Conservation (phyloP, 257 asterid species). For the Striga asiatica region DNA sequence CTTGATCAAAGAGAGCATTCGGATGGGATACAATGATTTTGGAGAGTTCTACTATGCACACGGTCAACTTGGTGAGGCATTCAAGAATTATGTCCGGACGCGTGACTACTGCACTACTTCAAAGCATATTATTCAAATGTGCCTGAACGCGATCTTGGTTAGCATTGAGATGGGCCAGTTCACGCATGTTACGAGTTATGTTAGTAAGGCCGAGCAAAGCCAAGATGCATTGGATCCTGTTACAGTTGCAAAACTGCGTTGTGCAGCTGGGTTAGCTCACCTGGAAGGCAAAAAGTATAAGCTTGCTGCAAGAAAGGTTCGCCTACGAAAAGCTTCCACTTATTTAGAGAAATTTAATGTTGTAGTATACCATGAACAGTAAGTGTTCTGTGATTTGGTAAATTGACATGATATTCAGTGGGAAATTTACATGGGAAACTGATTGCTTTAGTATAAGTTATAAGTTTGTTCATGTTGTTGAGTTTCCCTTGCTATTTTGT, state of each 20-base stretch:
- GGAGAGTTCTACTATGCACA: constrained; percentile 88
- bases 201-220: constrained; percentile 75
- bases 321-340: constrained; percentile 12
- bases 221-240: constrained; percentile 65
- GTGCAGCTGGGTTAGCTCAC: constrained; percentile 90
- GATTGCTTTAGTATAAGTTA: background rate
- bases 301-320: constrained; percentile 96
- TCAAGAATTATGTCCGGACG: constrained; percentile 80
- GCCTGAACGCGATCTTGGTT: constrained; percentile 76
- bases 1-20: constrained; percentile 91
- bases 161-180: constrained; percentile 99
- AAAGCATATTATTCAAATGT: constrained; percentile 79
- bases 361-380: background rate
- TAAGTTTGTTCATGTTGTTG: background rate
- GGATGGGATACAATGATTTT: constrained; percentile 97
- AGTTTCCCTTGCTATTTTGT: background rate
- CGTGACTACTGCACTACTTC: constrained; percentile 95
- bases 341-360: background rate
- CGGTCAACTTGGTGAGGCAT: constrained; percentile 84
- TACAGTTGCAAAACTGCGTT: constrained; percentile 58
- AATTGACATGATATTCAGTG: too few relatives aligned
- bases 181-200: constrained; percentile 81
- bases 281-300: constrained; percentile 75
- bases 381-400: too few relatives aligned
- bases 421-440: background rate